Conservation (phyloP, 805 yeast genomes). For the Ogataea siamensis region DNA sequence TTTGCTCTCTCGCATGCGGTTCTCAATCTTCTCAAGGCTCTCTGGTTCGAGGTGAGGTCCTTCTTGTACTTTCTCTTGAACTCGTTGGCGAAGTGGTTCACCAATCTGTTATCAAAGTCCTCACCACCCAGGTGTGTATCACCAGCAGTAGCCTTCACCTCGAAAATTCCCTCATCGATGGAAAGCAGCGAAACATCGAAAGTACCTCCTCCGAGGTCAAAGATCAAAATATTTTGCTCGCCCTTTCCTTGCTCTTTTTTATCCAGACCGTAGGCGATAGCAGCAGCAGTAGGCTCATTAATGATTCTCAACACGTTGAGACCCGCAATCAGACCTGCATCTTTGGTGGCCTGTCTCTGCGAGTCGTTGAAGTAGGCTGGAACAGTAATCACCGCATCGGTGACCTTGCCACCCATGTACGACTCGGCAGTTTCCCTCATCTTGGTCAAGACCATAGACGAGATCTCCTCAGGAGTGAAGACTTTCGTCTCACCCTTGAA, state of each 20-base stretch:
- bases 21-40: conserved; percentile 97
- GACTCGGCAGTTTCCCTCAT: conserved; percentile 90
- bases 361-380: conserved; percentile 98
- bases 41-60: conserved; percentile 88
- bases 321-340: conserved; percentile 96
- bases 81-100: conserved; percentile 88
- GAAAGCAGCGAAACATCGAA: conserved; percentile 91
- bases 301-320: conserved; percentile 91
- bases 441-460: conserved; percentile 87
- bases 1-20: conserved; percentile 99
- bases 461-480: conserved; percentile 92
- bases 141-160: conserved; percentile 92
- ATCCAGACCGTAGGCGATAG: conserved; percentile 93
- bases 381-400: conserved; percentile 92
- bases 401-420: conserved; percentile 78
- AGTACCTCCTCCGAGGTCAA: conserved; percentile 98
- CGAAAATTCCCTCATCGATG: conserved; percentile 95
- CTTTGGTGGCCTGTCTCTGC: conserved; percentile 98
- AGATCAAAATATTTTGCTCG: conserved; percentile 85
- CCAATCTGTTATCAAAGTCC: conserved; percentile 96
- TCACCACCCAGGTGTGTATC: conserved; percentile 97
- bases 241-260: conserved; percentile 51
- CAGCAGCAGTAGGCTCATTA: conserved; percentile 97
- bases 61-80: conserved; percentile 98
- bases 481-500: conserved; percentile 81